Base-by-base conservation (phyloP, 345 rosid genomes). In the Hibiscus syriacus region DNA sequence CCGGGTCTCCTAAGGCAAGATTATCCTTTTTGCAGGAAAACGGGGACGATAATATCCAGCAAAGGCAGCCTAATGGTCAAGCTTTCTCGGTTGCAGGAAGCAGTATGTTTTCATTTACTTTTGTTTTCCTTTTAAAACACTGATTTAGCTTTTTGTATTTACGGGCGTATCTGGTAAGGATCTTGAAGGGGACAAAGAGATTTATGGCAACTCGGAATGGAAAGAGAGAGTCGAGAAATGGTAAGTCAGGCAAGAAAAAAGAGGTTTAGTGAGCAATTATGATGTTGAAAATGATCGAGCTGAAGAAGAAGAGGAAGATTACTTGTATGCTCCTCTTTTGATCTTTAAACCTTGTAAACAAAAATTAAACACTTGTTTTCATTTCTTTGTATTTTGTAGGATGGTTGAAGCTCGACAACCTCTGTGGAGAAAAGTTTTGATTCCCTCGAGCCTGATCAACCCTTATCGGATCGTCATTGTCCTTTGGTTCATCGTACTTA, bases 211-310 rank as follows among this genome's bases (percentile, higher is more conserved):
- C n/a, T n/a, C n/a, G n/a, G n/a, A n/a, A n/a, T n/a, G n/a, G n/a
- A n/a, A n/a, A n/a, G n/a, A n/a, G 79, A 79, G 98, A 89, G 55
- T n/a, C n/a, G n/a, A n/a, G 76, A 93, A 90, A 68, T 90, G 97
- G 97, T 89, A 93, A 81, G 69, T 81, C 16, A 81, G 89, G 76
- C 98, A 90, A 77, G 96, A 93, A 76, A 93, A 93, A 80, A 78
- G 89, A 83, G 97, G 98, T 48, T 63, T 93, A 6, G 80, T 87
- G 27, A 67, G 75, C 73, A 87, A 88, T 14, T 12, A 77, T 38
- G 90, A 81, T 53, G 87, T 73, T n/a, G 80, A 77, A 64, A 81
- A 68, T 22, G 90, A 87, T 54, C 85, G 72, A 71, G 90, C 81
- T 50, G 93, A n/a, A n/a, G n/a, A 78, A 2, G 96, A 90, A 48